phyloP scores from a whole-genome alignment of 192 early-diverging fungal species.

The Backusella tarrabulga region DNA sequence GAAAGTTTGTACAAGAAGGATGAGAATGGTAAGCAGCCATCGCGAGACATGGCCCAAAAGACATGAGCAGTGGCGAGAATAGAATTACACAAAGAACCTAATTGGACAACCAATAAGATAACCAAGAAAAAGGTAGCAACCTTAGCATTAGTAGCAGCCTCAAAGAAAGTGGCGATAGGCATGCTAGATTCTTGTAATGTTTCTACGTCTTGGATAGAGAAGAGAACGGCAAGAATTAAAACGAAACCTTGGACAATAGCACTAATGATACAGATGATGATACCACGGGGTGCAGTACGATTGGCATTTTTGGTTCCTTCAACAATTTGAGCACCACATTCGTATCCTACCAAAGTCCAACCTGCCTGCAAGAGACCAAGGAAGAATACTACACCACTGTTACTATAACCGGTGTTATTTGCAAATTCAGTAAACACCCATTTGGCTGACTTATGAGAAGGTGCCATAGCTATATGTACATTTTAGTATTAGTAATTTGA shows the following conservation, averaged over 20 bases:
- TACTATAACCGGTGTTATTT: constrained; percentile 49
- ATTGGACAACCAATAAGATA: constrained; percentile 41
- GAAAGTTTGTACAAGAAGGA: constrained; percentile 39
- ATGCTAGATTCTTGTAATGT: constrained; percentile 21
- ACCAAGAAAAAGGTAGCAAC: constrained; percentile 36
- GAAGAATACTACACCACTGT: constrained; percentile 40
- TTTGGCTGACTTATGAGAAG: constrained; percentile 34
- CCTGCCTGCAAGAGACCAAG: constrained; percentile 49
- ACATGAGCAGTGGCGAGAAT: constrained; percentile 43
- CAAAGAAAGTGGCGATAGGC: constrained; percentile 42
- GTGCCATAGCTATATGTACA: constrained; percentile 33
- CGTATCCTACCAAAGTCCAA: constrained; percentile 44
- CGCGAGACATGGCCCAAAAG: constrained; percentile 50
- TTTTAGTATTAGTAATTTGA: background rate
- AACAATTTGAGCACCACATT: constrained; percentile 43
- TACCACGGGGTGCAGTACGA: constrained; percentile 45
- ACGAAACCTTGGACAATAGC: constrained; percentile 40
- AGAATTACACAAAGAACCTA: constrained; percentile 42
- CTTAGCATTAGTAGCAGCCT: constrained; percentile 30
- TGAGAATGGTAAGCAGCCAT: constrained; percentile 45
- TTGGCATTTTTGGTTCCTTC: constrained; percentile 49
- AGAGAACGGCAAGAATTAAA: constrained; percentile 41
- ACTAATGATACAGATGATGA: constrained; percentile 41
- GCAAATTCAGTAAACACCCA: constrained; percentile 47
- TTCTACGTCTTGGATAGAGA: constrained; percentile 48